phyloP scores from a whole-genome alignment of 257 asterid species.

The Salvia splendens region DNA sequence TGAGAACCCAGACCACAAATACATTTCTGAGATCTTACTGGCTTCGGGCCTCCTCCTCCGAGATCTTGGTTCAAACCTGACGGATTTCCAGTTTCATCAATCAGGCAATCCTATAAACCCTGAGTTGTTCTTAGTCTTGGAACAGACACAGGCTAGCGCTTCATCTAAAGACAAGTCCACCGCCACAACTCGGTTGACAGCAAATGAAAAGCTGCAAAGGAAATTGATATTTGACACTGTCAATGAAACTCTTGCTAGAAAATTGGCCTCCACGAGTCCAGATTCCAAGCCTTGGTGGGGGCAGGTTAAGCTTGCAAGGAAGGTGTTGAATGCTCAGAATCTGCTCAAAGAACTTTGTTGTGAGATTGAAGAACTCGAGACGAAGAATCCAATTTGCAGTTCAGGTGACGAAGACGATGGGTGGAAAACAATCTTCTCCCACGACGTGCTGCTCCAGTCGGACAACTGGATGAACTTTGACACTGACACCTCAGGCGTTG shows the following conservation, averaged over 20 bases:
- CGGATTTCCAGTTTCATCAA: constrained; percentile 73
- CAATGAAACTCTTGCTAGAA: constrained; percentile 71
- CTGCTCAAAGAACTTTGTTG: constrained; percentile 72
- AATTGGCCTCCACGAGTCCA: constrained; percentile 35
- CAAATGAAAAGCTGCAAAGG: constrained; percentile 53
- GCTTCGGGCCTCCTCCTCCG: constrained; percentile 92
- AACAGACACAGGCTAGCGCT: constrained; percentile 71
- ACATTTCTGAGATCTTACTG: constrained; percentile 75
- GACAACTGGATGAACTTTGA: constrained; percentile 57
- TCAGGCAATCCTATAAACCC: constrained; percentile 91
- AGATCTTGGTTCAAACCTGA: constrained; percentile 64
- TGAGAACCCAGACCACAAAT: constrained; percentile 71
- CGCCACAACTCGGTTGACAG: constrained; percentile 34
- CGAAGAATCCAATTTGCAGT: constrained; percentile 42
- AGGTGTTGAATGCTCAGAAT: constrained; percentile 61
- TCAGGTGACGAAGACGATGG: constrained; percentile 56
- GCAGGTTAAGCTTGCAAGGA: constrained; percentile 41
- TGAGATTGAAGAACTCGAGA: constrained; percentile 65
- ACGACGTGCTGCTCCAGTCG: constrained; percentile 53
- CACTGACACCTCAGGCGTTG: constrained; percentile 55
- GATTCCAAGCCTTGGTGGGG: constrained; percentile 45
- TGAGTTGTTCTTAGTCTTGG: constrained; percentile 78
- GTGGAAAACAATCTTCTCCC: constrained; percentile 56
- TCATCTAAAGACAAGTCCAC: constrained; percentile 37
- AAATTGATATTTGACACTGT: constrained; percentile 71